Evolutionary conservation across 805 yeast species (phyloP), one percentile per base, ranked within the genome.

Genomic region (Myxozyma neglecta): DNA sequence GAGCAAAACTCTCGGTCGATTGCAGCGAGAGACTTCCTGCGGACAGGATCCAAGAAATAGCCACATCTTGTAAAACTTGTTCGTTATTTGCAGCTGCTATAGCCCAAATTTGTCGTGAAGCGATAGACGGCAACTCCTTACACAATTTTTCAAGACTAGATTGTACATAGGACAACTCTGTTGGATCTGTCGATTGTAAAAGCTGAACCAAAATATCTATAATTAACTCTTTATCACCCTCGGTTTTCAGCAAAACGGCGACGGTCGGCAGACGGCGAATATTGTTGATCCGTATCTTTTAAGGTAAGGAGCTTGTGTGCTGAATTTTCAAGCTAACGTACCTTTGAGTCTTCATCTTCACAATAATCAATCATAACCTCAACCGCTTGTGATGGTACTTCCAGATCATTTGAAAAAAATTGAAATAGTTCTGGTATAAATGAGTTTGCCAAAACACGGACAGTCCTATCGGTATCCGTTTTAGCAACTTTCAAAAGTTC

Each of bases 321-420:
- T 24, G 14, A 32, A 32, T n/a, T 20, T n/a, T 6, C 52, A 11
- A 9, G 14, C 14, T 32, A 50, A 35, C 43, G 14, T 16, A 50
- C 53, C 45, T 37, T 37, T 18, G 34, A 7, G n/a, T 50, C 53
- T 36, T 61, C 66, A 37, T 61, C 60, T 24, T 64, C 66, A 54
- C 67, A 62, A 46, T 57, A 52, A 32, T 62, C 66, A 44, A 64
- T 59, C 57, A 61, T 52, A 24, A 49, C 48, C 43, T 62, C 66
- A 8, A 64, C 60, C 14, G 66, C 66, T 14, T 18, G 40, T 11
- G 63, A 51, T 10, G 61, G 34, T 16, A 59, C 18, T 11, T 20
- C 53, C 6, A 36, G 24, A 32, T 46, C 43, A n/a, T 51, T 59
- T 9, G 58, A 52, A 48, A 64, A 62, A 18, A 14, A 11, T 11